Percentiles rank a stretch among this genome's conserved stretches.
phyloP scores from a whole-genome alignment of 345 rosid species.

The Pugionium dolabratum region DNA sequence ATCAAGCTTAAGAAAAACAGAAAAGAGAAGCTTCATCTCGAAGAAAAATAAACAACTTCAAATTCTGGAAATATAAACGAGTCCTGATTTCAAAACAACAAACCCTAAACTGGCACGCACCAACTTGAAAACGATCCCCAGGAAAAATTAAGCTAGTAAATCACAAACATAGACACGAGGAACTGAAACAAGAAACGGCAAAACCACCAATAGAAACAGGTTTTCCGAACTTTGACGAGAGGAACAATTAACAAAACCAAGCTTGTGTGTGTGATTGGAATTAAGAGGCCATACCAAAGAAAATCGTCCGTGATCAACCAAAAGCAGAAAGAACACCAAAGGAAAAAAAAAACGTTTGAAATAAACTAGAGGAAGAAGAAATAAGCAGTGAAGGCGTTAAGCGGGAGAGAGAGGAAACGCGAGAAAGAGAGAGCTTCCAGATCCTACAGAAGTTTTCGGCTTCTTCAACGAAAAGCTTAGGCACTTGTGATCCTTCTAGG shows the following conservation, averaged over 20 bases:
- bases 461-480: conserved; percentile 15
- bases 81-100: neutral
- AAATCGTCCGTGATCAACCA: conserved; percentile 20
- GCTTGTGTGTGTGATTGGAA: neutral
- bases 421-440: conserved; percentile 39
- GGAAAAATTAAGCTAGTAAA: neutral
- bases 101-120: conserved; percentile 29
- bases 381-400: conserved; percentile 34
- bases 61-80: neutral
- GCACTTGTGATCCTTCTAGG: conserved; percentile 39
- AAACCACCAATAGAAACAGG: neutral
- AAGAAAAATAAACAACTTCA: neutral
- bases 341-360: conserved; percentile 14
- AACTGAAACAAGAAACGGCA: conserved; percentile 14
- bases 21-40: neutral
- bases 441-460: conserved; percentile 43
- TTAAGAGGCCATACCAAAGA: conserved; percentile 23
- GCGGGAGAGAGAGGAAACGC: conserved; percentile 29
- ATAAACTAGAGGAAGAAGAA: conserved; percentile 25
- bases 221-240: neutral
- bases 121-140: neutral
- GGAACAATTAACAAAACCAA: neutral
- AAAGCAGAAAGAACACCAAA: neutral
- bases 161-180: neutral
- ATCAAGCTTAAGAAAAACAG: neutral